These are phyloP conservation scores for Cucurbita pepo DNA, from an alignment of 306 rosid species.

Conservation along the genomic window DNA sequence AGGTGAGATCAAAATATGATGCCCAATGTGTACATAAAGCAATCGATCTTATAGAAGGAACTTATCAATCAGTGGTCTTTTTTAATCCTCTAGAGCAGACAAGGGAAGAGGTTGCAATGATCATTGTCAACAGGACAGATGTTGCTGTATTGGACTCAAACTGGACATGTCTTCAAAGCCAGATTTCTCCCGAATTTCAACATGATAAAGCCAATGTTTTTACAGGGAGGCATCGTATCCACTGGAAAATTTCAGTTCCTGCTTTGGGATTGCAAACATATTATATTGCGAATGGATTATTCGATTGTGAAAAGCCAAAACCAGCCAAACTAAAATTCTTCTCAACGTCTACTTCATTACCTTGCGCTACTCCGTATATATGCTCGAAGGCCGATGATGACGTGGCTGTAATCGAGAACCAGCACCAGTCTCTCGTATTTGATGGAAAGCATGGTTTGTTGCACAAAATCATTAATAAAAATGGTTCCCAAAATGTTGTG, in stretches of 20 bases:
- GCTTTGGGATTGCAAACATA: slow-evolving; percentile 81
- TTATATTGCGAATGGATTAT: slow-evolving; percentile 47
- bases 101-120: slow-evolving; percentile 81
- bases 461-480: slow-evolving; percentile 39
- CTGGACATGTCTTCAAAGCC: slow-evolving; percentile 71
- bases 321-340: slow-evolving; percentile 52
- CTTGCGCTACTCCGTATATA: slow-evolving; percentile 64
- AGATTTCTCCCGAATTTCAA: slow-evolving; percentile 73
- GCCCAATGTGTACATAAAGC: slow-evolving; percentile 73
- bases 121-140: slow-evolving; percentile 59
- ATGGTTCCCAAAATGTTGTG: slow-evolving; percentile 29
- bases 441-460: slow-evolving; percentile 52
- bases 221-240: slow-evolving; percentile 73
- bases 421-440: slow-evolving; percentile 60
- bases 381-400: slow-evolving; percentile 39
- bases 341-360: slow-evolving; percentile 32
- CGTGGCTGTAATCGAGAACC: slow-evolving; percentile 53
- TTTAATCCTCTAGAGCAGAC: slow-evolving; percentile 79
- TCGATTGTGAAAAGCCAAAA: slow-evolving; percentile 56
- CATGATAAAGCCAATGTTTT: slow-evolving; percentile 51
- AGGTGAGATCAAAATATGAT: slow-evolving; percentile 77
- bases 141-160: slow-evolving; percentile 60
- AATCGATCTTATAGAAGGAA: slow-evolving; percentile 41
- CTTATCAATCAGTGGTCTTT: slow-evolving; percentile 45
- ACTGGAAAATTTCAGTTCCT: slow-evolving; percentile 73